Evolutionary conservation across 139 green algal genomes (phyloP).

Genomic region (Dunaliella sp.): DNA sequence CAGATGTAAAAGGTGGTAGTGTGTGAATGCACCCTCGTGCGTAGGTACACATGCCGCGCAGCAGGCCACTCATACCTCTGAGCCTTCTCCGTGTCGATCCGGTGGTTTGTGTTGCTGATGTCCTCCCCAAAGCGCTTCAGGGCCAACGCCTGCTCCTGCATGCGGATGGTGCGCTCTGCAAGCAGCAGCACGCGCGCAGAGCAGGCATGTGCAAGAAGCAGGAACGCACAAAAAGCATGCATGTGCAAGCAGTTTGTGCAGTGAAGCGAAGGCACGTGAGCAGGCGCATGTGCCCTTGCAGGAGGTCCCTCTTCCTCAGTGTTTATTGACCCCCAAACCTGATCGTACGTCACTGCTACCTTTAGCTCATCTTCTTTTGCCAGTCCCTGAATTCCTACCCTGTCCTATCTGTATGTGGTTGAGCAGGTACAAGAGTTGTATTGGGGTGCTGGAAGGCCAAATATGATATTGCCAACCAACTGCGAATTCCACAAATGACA

Average conservation of each 20-base stretch:
- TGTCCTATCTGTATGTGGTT: too few relatives aligned
- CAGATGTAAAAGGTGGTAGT: not conserved
- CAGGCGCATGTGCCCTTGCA: too few relatives aligned
- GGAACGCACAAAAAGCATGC: not conserved
- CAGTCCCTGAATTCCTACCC: too few relatives aligned
- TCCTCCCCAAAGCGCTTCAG: conserved; percentile 67
- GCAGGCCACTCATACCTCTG: not conserved
- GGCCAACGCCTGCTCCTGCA: conserved; percentile 38
- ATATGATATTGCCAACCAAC: too few relatives aligned
- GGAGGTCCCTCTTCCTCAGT: too few relatives aligned
- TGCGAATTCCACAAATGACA: too few relatives aligned
- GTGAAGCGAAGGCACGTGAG: too few relatives aligned
- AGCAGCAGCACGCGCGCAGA: not conserved
- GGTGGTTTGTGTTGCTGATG: conserved; percentile 59
- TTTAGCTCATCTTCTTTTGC: too few relatives aligned
- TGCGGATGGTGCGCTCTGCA: conserved; percentile 37
- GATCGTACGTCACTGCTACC: too few relatives aligned
- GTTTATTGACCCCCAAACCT: too few relatives aligned
- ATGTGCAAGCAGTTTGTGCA: not conserved
- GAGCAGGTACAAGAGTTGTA: too few relatives aligned
- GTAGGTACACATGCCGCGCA: not conserved
- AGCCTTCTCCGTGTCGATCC: conserved; percentile 53
- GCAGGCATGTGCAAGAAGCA: not conserved
- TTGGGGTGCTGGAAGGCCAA: too few relatives aligned
- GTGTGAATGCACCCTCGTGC: not conserved